These are phyloP conservation scores for Verruconis gallopava DNA, from an alignment of 2,329 filamentous ascomycete species.

Conservation along the genomic window DNA sequence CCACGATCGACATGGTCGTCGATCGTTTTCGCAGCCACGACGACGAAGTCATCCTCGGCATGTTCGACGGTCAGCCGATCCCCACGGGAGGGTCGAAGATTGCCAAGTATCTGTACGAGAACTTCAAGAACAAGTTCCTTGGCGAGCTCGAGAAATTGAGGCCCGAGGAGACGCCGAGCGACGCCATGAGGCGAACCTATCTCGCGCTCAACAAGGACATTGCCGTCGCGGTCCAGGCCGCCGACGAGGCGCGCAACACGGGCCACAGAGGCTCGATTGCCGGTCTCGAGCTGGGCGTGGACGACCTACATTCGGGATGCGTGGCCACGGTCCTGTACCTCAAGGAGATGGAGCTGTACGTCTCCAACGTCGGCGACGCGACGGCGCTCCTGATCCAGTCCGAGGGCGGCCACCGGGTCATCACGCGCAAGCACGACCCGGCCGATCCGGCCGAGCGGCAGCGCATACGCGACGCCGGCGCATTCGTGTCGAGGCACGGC, in stretches of 20 bases:
- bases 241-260: conserved; percentile 19
- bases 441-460: conserved; percentile 73
- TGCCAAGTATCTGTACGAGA: conserved; percentile 91
- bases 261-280: conserved; percentile 56
- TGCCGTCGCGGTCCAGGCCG: conserved; percentile 37
- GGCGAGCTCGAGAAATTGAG: conserved; percentile 65
- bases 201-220: conserved; percentile 87
- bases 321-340: conserved; percentile 88
- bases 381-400: conserved; percentile 92
- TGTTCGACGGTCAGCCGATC: conserved; percentile 90
- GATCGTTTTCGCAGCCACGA: conserved; percentile 84
- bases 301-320: conserved; percentile 80
- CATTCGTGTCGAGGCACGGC: conserved; percentile 89
- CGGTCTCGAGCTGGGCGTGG: conserved; percentile 68
- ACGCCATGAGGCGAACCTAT: conserved; percentile 79
- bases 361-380: conserved; percentile 90
- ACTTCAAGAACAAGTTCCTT: conserved; percentile 75
- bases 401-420: conserved; percentile 67
- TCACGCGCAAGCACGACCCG: conserved; percentile 88
- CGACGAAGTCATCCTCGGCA: conserved; percentile 77
- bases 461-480: conserved; percentile 85
- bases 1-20: conserved; percentile 89
- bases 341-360: conserved; percentile 77
- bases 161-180: conserved; percentile 60
- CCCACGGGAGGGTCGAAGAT: conserved; percentile 87